These are phyloP conservation scores for Vitis rotundifolia DNA, from an alignment of 164 flowering plant genomes.

Conservation along the genomic window DNA sequence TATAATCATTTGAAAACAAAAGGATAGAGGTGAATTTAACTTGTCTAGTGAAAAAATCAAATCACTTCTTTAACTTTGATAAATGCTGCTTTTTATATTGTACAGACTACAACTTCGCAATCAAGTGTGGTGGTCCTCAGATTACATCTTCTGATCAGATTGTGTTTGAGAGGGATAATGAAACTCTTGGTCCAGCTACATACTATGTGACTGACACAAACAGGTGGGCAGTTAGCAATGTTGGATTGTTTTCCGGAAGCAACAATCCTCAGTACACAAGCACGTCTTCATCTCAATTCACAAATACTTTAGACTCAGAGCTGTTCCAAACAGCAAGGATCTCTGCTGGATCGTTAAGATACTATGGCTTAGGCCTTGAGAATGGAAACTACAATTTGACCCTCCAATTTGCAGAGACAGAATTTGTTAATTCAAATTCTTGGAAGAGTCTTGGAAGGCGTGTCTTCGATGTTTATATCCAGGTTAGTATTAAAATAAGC, in stretches of 20 bases:
- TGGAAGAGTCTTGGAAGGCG: conserved; percentile 80
- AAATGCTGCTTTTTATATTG: background rate
- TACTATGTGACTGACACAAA: conserved; percentile 44
- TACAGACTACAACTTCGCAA: conserved; percentile 68
- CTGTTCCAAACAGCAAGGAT: conserved; percentile 68
- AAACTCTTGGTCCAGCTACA: conserved; percentile 66
- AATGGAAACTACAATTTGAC: conserved; percentile 76
- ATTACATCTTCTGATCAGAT: conserved; percentile 34
- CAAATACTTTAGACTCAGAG: conserved; percentile 59
- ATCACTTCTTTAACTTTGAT: background rate
- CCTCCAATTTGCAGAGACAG: conserved; percentile 70
- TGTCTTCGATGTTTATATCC: conserved; percentile 72
- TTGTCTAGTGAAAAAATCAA: too few relatives aligned
- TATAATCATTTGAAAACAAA: too few relatives aligned
- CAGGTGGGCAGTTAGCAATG: conserved; percentile 85
- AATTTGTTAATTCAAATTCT: conserved; percentile 23
- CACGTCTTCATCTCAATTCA: conserved; percentile 33
- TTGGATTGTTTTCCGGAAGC: conserved; percentile 48
- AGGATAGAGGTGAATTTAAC: too few relatives aligned
- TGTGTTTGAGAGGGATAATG: conserved; percentile 55
- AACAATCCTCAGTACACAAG: conserved; percentile 28
- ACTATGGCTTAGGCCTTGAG: conserved; percentile 85
- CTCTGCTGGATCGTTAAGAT: conserved; percentile 80
- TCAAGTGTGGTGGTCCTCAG: conserved; percentile 78
- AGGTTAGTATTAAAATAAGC: conserved; percentile 42